Conservation (phyloP, 768 basidiomycete genomes). For the Russula compacta region DNA sequence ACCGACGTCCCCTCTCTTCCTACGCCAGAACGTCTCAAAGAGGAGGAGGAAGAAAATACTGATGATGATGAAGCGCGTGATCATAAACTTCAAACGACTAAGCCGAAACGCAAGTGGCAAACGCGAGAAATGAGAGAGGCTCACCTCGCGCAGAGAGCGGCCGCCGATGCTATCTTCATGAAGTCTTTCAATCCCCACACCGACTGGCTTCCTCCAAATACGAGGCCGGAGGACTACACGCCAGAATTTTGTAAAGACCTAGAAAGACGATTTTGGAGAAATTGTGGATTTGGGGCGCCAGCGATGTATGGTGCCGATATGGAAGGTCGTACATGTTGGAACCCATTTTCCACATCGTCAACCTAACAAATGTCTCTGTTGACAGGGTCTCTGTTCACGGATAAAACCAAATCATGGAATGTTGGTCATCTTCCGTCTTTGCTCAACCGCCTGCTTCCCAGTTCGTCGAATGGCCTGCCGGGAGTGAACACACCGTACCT, state of each 20-base stretch:
- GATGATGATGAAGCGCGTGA: constrained; percentile 21
- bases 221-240: constrained; percentile 70
- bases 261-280: constrained; percentile 89
- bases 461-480: constrained; percentile 62
- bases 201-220: constrained; percentile 76
- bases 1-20: not conserved
- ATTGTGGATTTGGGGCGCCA: constrained; percentile 78
- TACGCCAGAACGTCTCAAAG: constrained; percentile 19
- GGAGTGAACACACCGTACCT: constrained; percentile 97
- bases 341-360: not conserved
- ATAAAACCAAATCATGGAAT: constrained; percentile 81
- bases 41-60: constrained; percentile 18
- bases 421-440: constrained; percentile 87
- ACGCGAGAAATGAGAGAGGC: constrained; percentile 39
- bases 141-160: constrained; percentile 38
- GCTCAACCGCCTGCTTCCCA: constrained; percentile 68
- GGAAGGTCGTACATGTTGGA: constrained; percentile 47
- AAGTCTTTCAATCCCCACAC: constrained; percentile 59
- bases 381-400: constrained; percentile 58
- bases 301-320: constrained; percentile 98
- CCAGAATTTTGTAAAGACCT: constrained; percentile 80
- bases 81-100: constrained; percentile 28
- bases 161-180: constrained; percentile 47
- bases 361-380: not conserved
- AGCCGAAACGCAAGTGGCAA: constrained; percentile 34